Conservation (phyloP, 345 rosid genomes). For the Boechera stricta region DNA sequence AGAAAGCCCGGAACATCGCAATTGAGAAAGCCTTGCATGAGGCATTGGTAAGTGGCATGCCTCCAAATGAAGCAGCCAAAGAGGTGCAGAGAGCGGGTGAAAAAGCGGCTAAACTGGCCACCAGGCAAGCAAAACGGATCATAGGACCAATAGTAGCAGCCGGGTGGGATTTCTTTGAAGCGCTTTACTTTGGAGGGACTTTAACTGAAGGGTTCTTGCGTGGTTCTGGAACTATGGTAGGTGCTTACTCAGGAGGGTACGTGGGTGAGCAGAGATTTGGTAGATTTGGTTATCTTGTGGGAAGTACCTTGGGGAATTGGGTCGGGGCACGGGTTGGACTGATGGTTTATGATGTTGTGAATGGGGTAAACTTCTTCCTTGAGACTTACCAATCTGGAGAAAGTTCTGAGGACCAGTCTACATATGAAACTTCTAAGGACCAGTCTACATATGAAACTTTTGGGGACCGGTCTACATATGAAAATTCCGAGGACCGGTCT, state of each 20-base stretch:
- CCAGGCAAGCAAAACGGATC: conserved; percentile 73
- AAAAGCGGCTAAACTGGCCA: conserved; percentile 88
- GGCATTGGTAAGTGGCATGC: conserved; percentile 63
- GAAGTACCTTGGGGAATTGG: conserved; percentile 96
- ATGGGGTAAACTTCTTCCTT: conserved; percentile 67
- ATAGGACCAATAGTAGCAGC: conserved; percentile 91
- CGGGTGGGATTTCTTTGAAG: conserved; percentile 98
- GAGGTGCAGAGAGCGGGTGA: conserved; percentile 77
- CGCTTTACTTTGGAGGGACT: conserved; percentile 88
- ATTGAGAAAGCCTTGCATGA: conserved; percentile 73
- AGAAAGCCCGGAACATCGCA: conserved; percentile 64
- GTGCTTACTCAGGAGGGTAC: conserved; percentile 86
- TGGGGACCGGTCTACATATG: conserved; percentile 16
- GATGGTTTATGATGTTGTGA: conserved; percentile 86
- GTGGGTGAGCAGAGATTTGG: conserved; percentile 83
- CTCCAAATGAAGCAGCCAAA: conserved; percentile 71
- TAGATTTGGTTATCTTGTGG: conserved; percentile 83
- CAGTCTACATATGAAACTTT: conserved; percentile 24
- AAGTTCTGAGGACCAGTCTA: conserved; percentile 22
- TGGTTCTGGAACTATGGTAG: conserved; percentile 84
- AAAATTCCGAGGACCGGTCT: neutral
- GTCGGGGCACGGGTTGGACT: conserved; percentile 92
- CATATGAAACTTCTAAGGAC: conserved; percentile 16
- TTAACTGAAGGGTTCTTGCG: conserved; percentile 83
- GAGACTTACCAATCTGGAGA: conserved; percentile 53